Conservation (phyloP, 1,284 basidiomycete genomes). For the Irpex rosettiformis region DNA sequence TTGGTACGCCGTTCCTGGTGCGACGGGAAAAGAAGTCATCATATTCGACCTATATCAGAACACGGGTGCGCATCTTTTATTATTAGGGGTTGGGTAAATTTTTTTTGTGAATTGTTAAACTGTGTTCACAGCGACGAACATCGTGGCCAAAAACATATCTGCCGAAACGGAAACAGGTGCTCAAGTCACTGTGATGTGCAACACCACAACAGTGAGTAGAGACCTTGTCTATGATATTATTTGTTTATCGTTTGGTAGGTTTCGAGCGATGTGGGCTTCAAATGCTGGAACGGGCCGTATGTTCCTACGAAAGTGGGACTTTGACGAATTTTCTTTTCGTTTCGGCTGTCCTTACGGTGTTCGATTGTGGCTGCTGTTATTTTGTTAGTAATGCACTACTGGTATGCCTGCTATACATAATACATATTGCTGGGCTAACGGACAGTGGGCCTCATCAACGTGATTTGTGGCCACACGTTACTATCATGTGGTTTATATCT, state of each 20-base stretch:
- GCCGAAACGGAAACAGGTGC: constrained; percentile 41
- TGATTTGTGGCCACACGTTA: too few species aligned
- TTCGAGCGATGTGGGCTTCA: constrained; percentile 49
- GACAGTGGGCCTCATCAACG: too few species aligned
- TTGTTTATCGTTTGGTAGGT: constrained; percentile 30
- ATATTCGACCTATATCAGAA: constrained; percentile 55
- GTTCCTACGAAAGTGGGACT: constrained; percentile 27
- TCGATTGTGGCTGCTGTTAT: too few species aligned
- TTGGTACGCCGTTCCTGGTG: constrained; percentile 49
- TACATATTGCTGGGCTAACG: too few species aligned
- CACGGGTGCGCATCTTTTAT: constrained; percentile 42
- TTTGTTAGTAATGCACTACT: too few species aligned
- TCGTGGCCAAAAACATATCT: constrained; percentile 46
- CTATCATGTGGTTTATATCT: too few species aligned
- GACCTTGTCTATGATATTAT: neutral
- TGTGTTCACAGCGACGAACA: constrained; percentile 45
- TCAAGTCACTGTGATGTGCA: constrained; percentile 50
- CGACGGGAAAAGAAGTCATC: constrained; percentile 56
- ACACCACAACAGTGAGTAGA: constrained; percentile 41
- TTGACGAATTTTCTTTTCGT: too few species aligned
- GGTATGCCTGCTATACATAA: too few species aligned
- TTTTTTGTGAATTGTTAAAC: too few species aligned
- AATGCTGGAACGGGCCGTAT: constrained; percentile 49
- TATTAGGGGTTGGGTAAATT: too few species aligned
- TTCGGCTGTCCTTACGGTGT: too few species aligned